Base-by-base conservation (phyloP, 1,284 basidiomycete genomes). In the Moesziomyces sp. region DNA sequence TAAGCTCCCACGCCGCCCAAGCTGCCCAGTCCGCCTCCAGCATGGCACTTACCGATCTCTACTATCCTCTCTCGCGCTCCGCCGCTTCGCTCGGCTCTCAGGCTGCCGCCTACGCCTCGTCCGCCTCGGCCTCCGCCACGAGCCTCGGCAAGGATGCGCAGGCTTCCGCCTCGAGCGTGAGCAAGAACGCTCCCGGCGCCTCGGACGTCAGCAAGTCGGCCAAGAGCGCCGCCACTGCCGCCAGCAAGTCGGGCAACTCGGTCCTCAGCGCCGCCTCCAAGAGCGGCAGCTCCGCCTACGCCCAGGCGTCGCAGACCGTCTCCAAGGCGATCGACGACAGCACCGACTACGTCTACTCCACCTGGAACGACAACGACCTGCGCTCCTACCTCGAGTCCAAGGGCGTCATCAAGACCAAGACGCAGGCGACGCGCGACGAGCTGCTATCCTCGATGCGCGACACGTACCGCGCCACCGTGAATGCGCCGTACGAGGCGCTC, bases 331-430 rank as follows among this genome's bases (percentile, higher is more conserved):
- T 80, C 43, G 65, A 83, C 64, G 77, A 83, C 66, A 64, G 71
- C 51, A 75, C 74, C 52, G 81, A 84, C 74, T 84, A 82, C 58
- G 68, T 81, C 57, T 83, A 78, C 76, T 77, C 76, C n/a, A 51
- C 58, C 10, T 83, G 81, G 82, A 71, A 76, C 70, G 74, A 69
- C 56, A 74, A 77, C 49, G 64, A 81, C 35, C 73, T 83, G 40
- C 69, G 76, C 23, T 47, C 50, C 21, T 83, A 54, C 68, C 75
- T 83, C 64, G 71, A 74, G 58, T 51, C 62, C 43, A 53, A 79
- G 24, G 77, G 78, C 50, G 35, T 80, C 38, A 74, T 77, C 55
- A 78, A 81, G 71, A 76, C 81, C 46, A 74, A 80, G 47, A 60
- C 70, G 13, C 52, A 72, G 58, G 69, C 73, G 10, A 76, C 67